phyloP scores from a whole-genome alignment of 2,329 filamentous ascomycete species.

The Myriosclerotinia duriaeana region DNA sequence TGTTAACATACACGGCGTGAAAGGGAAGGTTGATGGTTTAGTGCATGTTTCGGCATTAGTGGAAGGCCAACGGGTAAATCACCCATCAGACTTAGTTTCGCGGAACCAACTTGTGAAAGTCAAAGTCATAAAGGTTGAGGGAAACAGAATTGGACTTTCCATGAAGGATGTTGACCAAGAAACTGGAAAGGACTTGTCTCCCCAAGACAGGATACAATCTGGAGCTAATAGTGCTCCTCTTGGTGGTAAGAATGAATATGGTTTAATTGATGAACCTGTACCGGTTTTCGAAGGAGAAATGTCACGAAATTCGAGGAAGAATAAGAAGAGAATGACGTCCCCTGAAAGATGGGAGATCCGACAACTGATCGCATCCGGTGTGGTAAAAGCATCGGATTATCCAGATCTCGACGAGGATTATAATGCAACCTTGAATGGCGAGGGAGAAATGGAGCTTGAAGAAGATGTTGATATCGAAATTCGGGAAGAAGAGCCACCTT shows the following conservation, averaged over 20 bases:
- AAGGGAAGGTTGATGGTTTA: constrained; percentile 85
- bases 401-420: constrained; percentile 95
- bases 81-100: constrained; percentile 83
- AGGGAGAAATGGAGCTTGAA: constrained; percentile 86
- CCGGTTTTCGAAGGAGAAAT: constrained; percentile 64
- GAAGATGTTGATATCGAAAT: constrained; percentile 98
- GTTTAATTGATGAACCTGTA: constrained; percentile 50
- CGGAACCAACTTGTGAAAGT: constrained; percentile 84
- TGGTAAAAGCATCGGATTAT: constrained; percentile 88
- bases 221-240: constrained; percentile 87
- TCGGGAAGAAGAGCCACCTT: constrained; percentile 92
- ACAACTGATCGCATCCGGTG: constrained; percentile 92
- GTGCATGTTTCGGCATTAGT: constrained; percentile 91
- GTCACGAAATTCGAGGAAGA: constrained; percentile 53
- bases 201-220: constrained; percentile 75
- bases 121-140: constrained; percentile 86
- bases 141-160: constrained; percentile 77
- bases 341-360: constrained; percentile 97
- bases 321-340: constrained; percentile 91
- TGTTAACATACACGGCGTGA: constrained; percentile 84
- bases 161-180: constrained; percentile 98
- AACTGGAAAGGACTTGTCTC: constrained; percentile 79
- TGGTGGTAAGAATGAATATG: constrained; percentile 60
- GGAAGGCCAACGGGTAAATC: constrained; percentile 81
- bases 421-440: constrained; percentile 79